These are phyloP conservation scores for Cystoderma amianthinum DNA, from an alignment of 768 basidiomycete genomes.

Conservation along the genomic window DNA sequence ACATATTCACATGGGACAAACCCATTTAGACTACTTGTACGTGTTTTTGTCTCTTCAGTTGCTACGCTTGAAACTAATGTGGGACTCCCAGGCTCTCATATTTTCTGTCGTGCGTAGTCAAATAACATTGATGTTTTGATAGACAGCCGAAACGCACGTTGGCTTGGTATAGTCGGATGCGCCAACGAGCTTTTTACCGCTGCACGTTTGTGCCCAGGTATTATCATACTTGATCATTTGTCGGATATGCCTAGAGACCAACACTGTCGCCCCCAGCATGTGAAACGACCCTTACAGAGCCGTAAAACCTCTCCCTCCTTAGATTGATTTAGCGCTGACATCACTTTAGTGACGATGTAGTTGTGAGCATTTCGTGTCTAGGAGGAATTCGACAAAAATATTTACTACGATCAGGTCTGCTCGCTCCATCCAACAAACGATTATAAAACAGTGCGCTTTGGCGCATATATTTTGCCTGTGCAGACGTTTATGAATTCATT, in stretches of 20 bases:
- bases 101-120: conserved; percentile 62
- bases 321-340: conserved; percentile 2
- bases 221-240: no score
- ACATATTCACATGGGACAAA: no score
- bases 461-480: conserved; percentile 33
- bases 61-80: not conserved
- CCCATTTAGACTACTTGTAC: conserved; percentile 19
- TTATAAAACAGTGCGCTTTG: conserved; percentile 69
- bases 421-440: conserved; percentile 84
- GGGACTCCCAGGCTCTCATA: conserved; percentile 75
- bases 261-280: conserved; percentile 43
- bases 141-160: not conserved
- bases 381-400: not conserved
- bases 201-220: conserved; percentile 75
- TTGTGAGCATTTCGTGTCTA: conserved; percentile 33
- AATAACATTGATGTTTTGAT: conserved; percentile 1
- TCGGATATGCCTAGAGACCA: not conserved
- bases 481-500: no score
- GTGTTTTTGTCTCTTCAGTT: not conserved
- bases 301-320: conserved; percentile 34
- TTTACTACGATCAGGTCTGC: conserved; percentile 47
- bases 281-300: conserved; percentile 73
- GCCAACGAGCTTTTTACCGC: conserved; percentile 79
- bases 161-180: conserved; percentile 54
- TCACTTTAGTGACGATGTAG: conserved; percentile 50